Percentiles rank a stretch among this genome's conserved stretches.
Evolutionary conservation across 2,329 filamentous ascomycete species (phyloP).

Genomic region (Tricladium varicosporioides): DNA sequence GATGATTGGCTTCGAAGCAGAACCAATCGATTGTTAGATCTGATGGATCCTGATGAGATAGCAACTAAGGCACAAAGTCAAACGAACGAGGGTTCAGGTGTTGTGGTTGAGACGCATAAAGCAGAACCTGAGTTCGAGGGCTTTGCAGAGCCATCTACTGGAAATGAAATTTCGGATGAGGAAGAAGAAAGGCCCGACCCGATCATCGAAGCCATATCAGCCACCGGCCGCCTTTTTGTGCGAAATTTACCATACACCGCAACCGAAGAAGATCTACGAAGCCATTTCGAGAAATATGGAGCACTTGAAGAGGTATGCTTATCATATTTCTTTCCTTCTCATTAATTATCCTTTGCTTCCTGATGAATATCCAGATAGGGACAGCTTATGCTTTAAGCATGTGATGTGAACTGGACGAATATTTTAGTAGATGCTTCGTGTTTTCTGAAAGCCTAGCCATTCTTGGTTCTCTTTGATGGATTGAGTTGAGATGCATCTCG

Average conservation of each 20-base stretch:
- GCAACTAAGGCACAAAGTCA: conserved; percentile 16
- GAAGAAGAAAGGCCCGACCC: conserved; percentile 34
- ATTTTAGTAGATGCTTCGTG: conserved; percentile 99
- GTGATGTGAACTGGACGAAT: conserved; percentile 92
- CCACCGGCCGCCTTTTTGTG: conserved; percentile 79
- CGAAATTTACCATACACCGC: conserved; percentile 83
- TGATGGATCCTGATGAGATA: conserved; percentile 58
- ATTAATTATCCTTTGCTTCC: conserved; percentile 39
- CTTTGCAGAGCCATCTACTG: conserved; percentile 9
- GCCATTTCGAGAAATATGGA: conserved; percentile 71
- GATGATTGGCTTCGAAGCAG: conserved; percentile 89
- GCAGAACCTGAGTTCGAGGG: too few relatives aligned
- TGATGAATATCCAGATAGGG: conserved; percentile 99
- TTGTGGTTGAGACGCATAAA: conserved; percentile 9
- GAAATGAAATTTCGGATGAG: conserved; percentile 15
- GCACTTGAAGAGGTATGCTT: conserved; percentile 80
- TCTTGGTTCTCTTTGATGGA: conserved; percentile 23
- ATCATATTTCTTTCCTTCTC: conserved; percentile 23
- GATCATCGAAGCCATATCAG: conserved; percentile 59
- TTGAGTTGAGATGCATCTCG: conserved; percentile 21
- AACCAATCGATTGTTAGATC: conserved; percentile 81
- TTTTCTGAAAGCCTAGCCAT: conserved; percentile 56
- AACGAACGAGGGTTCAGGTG: conserved; percentile 20
- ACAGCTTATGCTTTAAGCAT: conserved; percentile 92
- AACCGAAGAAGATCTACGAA: conserved; percentile 72